Evolutionary conservation across 2,329 filamentous ascomycete species (phyloP).

Genomic region (Talaromyces islandicus): DNA sequence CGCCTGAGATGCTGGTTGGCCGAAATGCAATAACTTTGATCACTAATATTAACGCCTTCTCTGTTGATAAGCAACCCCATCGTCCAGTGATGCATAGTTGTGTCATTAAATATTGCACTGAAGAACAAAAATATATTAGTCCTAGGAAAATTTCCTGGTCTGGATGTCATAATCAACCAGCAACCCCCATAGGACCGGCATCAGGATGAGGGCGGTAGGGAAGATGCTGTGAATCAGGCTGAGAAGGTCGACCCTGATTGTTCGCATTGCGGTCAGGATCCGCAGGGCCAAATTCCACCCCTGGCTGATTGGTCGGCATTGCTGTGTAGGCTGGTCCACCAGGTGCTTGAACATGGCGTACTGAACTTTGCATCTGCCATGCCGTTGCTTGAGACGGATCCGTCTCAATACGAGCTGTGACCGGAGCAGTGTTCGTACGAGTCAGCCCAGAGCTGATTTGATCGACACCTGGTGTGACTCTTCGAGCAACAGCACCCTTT

Average conservation of each 20-base stretch:
- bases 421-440: conserved; percentile 35
- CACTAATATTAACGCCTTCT: conserved; percentile 12
- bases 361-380: conserved; percentile 78
- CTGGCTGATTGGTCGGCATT: conserved; percentile 21
- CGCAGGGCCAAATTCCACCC: conserved; percentile 2
- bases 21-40: conserved; percentile 9
- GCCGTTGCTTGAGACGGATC: conserved; percentile 66
- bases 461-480: conserved; percentile 46
- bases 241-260: conserved; percentile 19
- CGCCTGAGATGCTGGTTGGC: conserved; percentile 11
- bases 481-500: conserved; percentile 57
- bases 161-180: conserved; percentile 19
- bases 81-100: conserved; percentile 4
- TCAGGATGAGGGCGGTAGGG: conserved; percentile 32
- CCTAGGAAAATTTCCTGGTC: background rate
- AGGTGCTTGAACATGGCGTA: conserved; percentile 62
- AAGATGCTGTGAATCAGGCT: conserved; percentile 25
- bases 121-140: conserved; percentile 4
- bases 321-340: conserved; percentile 26
- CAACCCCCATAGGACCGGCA: conserved; percentile 35
- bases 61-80: conserved; percentile 6
- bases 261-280: conserved; percentile 30
- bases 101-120: conserved; percentile 7
- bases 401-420: conserved; percentile 69
- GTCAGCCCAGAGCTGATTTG: conserved; percentile 36